These are phyloP conservation scores for Fomitopsis serialis DNA, from an alignment of 768 basidiomycete species.

Conservation along the genomic window DNA sequence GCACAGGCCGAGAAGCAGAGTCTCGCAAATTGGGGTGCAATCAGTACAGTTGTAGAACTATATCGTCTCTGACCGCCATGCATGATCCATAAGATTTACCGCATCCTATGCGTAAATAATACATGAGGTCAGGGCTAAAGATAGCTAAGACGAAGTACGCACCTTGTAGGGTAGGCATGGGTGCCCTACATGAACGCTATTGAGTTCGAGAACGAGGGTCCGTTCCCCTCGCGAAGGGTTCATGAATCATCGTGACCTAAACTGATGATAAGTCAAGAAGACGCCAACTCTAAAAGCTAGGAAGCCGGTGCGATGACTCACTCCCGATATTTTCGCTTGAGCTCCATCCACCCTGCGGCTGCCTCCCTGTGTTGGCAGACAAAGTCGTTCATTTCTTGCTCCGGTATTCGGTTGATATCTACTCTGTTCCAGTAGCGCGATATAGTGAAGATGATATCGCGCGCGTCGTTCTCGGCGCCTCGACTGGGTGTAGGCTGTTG, in stretches of 20 bases:
- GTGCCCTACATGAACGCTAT: neutral
- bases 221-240: neutral
- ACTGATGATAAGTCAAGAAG: neutral
- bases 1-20: neutral
- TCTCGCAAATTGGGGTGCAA: neutral
- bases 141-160: neutral
- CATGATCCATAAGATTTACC: neutral
- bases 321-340: conserved; percentile 72
- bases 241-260: conserved; percentile 1
- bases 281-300: conserved; percentile 3
- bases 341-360: conserved; percentile 66
- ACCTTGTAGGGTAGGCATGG: neutral
- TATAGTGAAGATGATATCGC: conserved; percentile 69
- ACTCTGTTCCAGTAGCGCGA: conserved; percentile 76
- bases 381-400: conserved; percentile 81
- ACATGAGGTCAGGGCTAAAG: neutral
- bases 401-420: conserved; percentile 82
- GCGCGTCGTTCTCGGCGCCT: conserved; percentile 65
- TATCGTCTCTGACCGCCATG: neutral
- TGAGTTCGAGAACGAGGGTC: neutral
- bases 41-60: neutral
- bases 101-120: neutral
- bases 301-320: conserved; percentile 18
- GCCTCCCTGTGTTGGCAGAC: conserved; percentile 54
- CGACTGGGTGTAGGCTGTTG: conserved; percentile 39